Conservation (phyloP, 768 basidiomycete genomes). For the Phanerochaete sordida region DNA sequence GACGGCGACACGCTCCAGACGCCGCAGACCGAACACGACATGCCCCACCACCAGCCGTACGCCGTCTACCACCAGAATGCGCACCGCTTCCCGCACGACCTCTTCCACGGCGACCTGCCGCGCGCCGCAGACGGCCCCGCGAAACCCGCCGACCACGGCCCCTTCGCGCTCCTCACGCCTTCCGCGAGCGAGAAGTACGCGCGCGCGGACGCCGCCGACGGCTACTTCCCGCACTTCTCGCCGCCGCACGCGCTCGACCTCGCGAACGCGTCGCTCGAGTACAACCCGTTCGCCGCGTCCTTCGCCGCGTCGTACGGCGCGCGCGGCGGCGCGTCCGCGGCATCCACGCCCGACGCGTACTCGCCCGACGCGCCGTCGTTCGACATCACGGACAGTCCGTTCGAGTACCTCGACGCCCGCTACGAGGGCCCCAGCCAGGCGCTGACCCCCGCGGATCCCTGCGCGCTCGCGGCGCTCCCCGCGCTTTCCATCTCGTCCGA, state of each 20-base stretch:
- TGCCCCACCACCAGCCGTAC: conserved; percentile 24
- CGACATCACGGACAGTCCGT: conserved; percentile 6
- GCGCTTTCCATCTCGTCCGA: conserved; percentile 18
- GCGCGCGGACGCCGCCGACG: neutral
- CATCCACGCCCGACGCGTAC: conserved; percentile 16
- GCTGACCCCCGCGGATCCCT: neutral
- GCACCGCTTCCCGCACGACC: conserved; percentile 17
- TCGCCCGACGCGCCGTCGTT: neutral
- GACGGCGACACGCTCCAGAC: conserved; percentile 42
- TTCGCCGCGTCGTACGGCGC: conserved; percentile 14
- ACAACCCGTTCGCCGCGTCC: conserved; percentile 18
- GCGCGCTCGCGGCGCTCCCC: conserved; percentile 21
- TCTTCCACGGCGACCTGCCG: neutral
- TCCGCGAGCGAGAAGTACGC: neutral
- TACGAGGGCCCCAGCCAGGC: conserved; percentile 12
- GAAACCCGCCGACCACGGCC: neutral
- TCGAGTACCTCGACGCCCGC: conserved; percentile 12
- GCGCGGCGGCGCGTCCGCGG: conserved; percentile 4
- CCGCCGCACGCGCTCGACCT: conserved; percentile 19
- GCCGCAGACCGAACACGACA: conserved; percentile 32
- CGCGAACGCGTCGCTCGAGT: conserved; percentile 23
- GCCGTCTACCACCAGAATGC: conserved; percentile 18
- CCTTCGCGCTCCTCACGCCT: neutral
- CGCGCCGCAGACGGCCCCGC: neutral
- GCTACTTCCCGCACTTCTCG: conserved; percentile 7